Evolutionary conservation across 179 eudicot genomes (phyloP), one percentile per base, ranked within the genome.

Genomic region (Silene vulgaris): DNA sequence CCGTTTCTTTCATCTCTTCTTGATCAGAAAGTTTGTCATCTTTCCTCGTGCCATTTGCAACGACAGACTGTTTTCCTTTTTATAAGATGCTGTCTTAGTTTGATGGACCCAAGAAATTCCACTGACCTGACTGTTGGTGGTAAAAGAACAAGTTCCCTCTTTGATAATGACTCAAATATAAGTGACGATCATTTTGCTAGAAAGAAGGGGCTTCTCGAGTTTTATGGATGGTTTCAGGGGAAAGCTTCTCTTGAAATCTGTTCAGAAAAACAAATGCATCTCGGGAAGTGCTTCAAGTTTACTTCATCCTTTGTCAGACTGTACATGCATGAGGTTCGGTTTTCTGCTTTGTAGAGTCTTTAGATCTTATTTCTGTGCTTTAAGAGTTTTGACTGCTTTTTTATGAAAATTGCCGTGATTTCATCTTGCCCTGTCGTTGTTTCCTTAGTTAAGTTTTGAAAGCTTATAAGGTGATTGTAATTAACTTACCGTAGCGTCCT

Each of bases 261-360:
- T 32, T 75, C 73, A 20, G 81, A 78, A 69, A 23, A 71, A 35
- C 84, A 83, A 56, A 69, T 64, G 65, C 82, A 86, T 80, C 71
- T 65, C 16, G 80, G 79, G 52, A 80, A 75, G 50, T 92, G 93
- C 79, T 74, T 83, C 62, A 79, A 57, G 57, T 95, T 95, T 64
- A 84, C 88, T 64, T 77, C 82, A 62, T 87, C 92, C 75, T 87
- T 95, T 79, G 79, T 95, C 78, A 83, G 74, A 84, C 83, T 95
- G 71, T 95, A 82, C 75, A 86, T 88, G 76, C 85, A 87, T 19
- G 96, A 95, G 98, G 98, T 93, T 12, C 67, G 54, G 21, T 59
- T 63, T 23, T 63, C 59, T 67, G 65, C 69, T 61, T 74, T 21
- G 17, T 23, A 40, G 32, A 61, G 14, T 43, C 2, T 40, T 1